Evolutionary conservation across 1,284 basidiomycete genomes (phyloP), one percentile per base, ranked within the genome.

Genomic region (Sanghuangporus baumii): DNA sequence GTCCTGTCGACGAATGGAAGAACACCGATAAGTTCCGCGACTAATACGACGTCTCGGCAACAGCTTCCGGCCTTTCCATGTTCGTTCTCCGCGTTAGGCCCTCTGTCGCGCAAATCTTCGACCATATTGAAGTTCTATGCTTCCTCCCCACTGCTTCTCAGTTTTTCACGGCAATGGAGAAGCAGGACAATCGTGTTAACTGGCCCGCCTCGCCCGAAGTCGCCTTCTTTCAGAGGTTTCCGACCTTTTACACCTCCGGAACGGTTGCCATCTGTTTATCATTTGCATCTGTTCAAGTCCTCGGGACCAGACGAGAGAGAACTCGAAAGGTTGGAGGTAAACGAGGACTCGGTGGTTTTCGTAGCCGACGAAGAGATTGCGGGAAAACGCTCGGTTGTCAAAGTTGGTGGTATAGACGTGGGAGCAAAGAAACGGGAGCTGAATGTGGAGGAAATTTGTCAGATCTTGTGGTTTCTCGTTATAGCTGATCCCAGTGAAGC

Each of bases 111-210:
- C 59, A 75, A 82, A 16, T 76, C 79, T 5, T 81, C 79, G 6
- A 78, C 78, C 3, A 69, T 88, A 16, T 81, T 85, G 40, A 90
- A 88, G 68, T 86, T 85, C 70, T 83, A 86, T 59, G 83, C 86
- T 0, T 78, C 85, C 4, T 81, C 84, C 2, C 86, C 86, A 3
- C 73, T 90, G 36, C 81, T 89, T 52, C 83, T 86, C 66, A 83
- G 88, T 1, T 78, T 90, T 9, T 80, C 85, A 26, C 88, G 81
- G 69, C 86, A 87, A 67, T 91, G 89, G 89, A 89, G 87, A 69
- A 72, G 72, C 26, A 81, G 89, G 20, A 81, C 79, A 62, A 76
- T 91, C 64, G 73, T 90, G 23, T 76, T 91, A 55, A 86, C 88
- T 0, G 77, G 71, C 8, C 75, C 76, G 6, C 69, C 81, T 16